Evolutionary conservation across 495 filamentous ascomycete genomes (phyloP), one percentile per base, ranked within the genome.

Genomic region (Copromyces sp.): DNA sequence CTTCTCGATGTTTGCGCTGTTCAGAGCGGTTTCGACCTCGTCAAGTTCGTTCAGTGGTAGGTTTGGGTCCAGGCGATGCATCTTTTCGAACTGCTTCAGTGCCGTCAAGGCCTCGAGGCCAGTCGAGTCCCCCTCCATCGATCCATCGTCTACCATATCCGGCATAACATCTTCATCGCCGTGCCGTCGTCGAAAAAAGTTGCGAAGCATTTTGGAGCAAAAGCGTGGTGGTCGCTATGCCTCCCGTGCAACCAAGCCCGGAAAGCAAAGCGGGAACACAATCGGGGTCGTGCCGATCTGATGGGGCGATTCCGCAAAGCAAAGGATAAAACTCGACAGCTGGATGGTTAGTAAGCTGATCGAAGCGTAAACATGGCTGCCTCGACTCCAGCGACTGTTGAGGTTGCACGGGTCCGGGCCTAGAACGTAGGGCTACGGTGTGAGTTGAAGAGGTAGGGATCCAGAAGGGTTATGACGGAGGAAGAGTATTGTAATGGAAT

Each of bases 11-110:
- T 91, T 85, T 40, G 80, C 75, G 2, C 84, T 84, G 70, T 85
- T 77, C n/a, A 91, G 83, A 14, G 86, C 88, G 37, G 87, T 84
- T 37, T 90, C 87, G 53, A 91, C 84, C 74, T 87, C 87, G 68
- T 90, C 84, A 69, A 86, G 79, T 37, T 90, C 84, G 53, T 91
- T 87, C 45, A 89, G 80, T 11, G 89, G 87, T 59, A 93, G 73
- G 75, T 93, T 92, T 17, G 90, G 89, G 73, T 93, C 90, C 84
- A 90, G 87, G 72, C 87, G 85, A 72, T 92, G 90, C 71, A 87
- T 85, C 70, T 86, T 84, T 73, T 89, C 87, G 71, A 90, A 85
- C 14, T 81, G 75, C 73, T 82, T 82, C 16, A 85, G 77, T 39
- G 81, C 80, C 39, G 78, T 74, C 16, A 83, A 73, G 39, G 75